Evolutionary conservation across 164 flowering plant genomes (phyloP).

Genomic region (Kingdonia uniflora): DNA sequence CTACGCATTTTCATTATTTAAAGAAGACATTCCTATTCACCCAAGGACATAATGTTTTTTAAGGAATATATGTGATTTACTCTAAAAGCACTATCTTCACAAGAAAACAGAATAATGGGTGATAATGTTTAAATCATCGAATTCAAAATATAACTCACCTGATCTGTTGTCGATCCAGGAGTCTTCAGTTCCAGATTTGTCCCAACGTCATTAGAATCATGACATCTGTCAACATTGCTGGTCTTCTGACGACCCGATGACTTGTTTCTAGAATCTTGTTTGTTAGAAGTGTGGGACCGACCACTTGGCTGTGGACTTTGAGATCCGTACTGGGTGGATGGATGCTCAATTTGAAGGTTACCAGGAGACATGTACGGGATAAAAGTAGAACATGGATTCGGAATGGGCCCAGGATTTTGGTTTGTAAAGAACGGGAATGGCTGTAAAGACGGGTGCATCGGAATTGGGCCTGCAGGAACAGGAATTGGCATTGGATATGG

Average conservation of each 20-base stretch:
- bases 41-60: too few species aligned
- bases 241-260: slow-evolving; percentile 28
- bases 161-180: slow-evolving; percentile 53
- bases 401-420: slow-evolving; percentile 32
- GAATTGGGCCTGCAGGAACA: slow-evolving; percentile 57
- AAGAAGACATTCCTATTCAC: too few species aligned
- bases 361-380: slow-evolving; percentile 47
- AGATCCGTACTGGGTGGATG: slow-evolving; percentile 30
- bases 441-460: slow-evolving; percentile 79
- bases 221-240: slow-evolving; percentile 26
- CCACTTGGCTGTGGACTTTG: slow-evolving; percentile 29
- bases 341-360: slow-evolving; percentile 44
- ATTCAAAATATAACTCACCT: slow-evolving; percentile 27
- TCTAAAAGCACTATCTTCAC: too few species aligned
- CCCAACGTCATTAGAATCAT: slow-evolving; percentile 53
- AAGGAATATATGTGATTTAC: too few species aligned
- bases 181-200: slow-evolving; percentile 70
- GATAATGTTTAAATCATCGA: too few species aligned
- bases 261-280: slow-evolving; percentile 44
- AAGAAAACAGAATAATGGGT: too few species aligned
- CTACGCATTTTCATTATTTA: too few species aligned
- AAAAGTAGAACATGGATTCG: slow-evolving; percentile 36
- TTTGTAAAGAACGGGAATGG: slow-evolving; percentile 55
- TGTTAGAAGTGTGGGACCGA: slow-evolving; percentile 36
- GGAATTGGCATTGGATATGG: slow-evolving; percentile 65